Evolutionary conservation across 1,284 basidiomycete species (phyloP), one percentile per base, ranked within the genome.

Genomic region (Naganishia cerealis): DNA sequence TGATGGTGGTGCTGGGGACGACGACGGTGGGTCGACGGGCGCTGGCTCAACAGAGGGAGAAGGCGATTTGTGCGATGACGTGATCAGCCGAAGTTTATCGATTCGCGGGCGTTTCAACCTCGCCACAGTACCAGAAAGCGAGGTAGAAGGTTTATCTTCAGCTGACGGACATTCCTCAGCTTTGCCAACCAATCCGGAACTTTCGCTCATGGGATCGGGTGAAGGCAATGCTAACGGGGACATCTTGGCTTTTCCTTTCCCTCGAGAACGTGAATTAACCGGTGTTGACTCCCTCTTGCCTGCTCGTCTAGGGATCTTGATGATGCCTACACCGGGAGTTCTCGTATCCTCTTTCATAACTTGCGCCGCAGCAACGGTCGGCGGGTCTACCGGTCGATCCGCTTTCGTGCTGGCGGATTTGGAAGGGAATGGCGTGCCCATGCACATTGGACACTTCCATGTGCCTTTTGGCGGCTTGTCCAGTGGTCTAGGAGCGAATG

Each of bases 391-490:
- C 12, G n/a, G 46, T 21, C 46, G 46, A 24, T 50, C 46, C 21
- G 46, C 46, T 50, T 50, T 50, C 9, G 46, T 50, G 21, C 46
- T 50, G 10, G 46, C 46, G n/a, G 46, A 50, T 24, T n/a, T 50
- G 8, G 46, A 42, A 40, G 50, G 58, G 55, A 50, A 57, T 40
- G 57, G 53, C 39, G 46, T 29, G 7, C 52, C 40, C n/a, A 62
- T 26, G 13, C 57, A 67, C 26, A 55, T 24, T 8, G 72, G 71
- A 57, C 74, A 75, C 56, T 71, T 72, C 75, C 74, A 77, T n/a
- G 62, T 36, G 33, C 72, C 92, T 52, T 86, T 85, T 0, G 92
- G 92, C 21, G 87, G 83, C 71, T 86, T 83, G 65, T 84, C 82
- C 18, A 93, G 81, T 2, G 89, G 87, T 46, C 77, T 80, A 59